A percentile compares a stretch with the other conserved stretches of the same genome.
Evolutionary conservation across 306 rosid species (phyloP).

Genomic region (Boehmeria nivea): DNA sequence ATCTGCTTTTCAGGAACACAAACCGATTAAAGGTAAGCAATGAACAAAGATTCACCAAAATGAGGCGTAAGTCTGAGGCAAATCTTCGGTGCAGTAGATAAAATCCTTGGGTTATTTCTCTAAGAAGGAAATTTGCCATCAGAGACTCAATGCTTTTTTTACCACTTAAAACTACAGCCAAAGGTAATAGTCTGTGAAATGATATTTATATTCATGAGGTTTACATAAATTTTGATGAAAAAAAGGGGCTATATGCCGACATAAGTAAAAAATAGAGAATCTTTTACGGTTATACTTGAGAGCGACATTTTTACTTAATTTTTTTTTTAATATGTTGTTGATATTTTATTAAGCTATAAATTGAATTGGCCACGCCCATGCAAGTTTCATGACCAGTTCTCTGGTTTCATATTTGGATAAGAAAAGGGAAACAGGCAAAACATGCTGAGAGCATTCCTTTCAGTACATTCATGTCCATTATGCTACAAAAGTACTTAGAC

Average conservation of each 20-base stretch:
- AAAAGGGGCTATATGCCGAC: too few relatives aligned
- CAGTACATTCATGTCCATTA: slow-evolving; percentile 8
- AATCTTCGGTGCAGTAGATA: not conserved
- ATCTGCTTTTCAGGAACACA: not conserved
- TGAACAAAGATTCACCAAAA: too few relatives aligned
- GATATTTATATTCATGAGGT: too few relatives aligned
- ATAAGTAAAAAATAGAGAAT: slow-evolving; percentile 17
- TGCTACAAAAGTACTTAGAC: not conserved
- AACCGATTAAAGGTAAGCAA: too few relatives aligned
- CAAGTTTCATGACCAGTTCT: slow-evolving; percentile 55
- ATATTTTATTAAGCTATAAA: slow-evolving; percentile 10
- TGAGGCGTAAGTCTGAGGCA: not conserved
- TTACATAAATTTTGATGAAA: too few relatives aligned
- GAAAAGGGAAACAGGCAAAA: slow-evolving; percentile 23
- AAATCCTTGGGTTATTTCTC: not conserved
- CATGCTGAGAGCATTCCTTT: slow-evolving; percentile 30
- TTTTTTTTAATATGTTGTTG: not conserved
- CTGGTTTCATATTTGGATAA: slow-evolving; percentile 10
- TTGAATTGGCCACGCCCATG: slow-evolving; percentile 45
- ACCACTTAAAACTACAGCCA: not conserved
- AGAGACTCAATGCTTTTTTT: not conserved
- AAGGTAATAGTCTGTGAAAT: too few relatives aligned
- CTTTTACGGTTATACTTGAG: slow-evolving; percentile 36
- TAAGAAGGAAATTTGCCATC: not conserved
- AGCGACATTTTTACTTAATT: slow-evolving; percentile 29